Evolutionary conservation across 371 early-diverging fungal genomes (phyloP).

Genomic region (Syncephalis plumigaleata): DNA sequence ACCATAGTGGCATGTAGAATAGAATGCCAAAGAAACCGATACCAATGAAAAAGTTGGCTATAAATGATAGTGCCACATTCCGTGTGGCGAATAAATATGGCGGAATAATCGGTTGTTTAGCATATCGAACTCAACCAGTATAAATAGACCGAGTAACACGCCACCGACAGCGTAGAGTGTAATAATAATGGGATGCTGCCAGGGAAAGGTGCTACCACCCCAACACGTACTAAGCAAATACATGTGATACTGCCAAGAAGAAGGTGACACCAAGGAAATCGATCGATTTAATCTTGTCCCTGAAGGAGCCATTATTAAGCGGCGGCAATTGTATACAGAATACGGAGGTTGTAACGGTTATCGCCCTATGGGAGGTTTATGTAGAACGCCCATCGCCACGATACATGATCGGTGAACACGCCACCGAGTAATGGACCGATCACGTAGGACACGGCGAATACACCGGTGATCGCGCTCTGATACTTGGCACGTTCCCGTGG

Average conservation of each 20-base stretch:
- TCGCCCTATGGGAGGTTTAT: constrained; percentile 50
- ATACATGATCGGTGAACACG: constrained; percentile 35
- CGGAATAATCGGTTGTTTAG: constrained; percentile 14
- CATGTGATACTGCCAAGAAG: too few relatives aligned
- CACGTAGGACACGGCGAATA: constrained; percentile 47
- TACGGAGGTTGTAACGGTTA: constrained; percentile 19
- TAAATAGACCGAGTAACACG: constrained; percentile 38
- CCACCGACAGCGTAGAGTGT: constrained; percentile 39
- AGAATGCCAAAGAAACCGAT: constrained; percentile 27
- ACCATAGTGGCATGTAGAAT: constrained; percentile 49
- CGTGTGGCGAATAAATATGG: constrained; percentile 12
- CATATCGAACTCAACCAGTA: constrained; percentile 30
- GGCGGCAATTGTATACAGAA: constrained; percentile 27
- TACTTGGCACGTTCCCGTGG: constrained; percentile 44
- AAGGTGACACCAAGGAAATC: too few relatives aligned
- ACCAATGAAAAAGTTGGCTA: constrained; percentile 26
- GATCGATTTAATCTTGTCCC: constrained; percentile 21
- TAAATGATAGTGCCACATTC: constrained; percentile 15
- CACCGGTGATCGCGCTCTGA: constrained; percentile 30
- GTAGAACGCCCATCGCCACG: constrained; percentile 49
- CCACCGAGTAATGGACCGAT: constrained; percentile 62
- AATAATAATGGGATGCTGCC: constrained; percentile 27
- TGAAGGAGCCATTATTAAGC: constrained; percentile 15
- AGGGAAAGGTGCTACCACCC: constrained; percentile 34
- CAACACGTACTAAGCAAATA: constrained; percentile 29